These are phyloP conservation scores for Naganishia sp. DNA, from an alignment of 1,284 basidiomycete genomes.

Conservation along the genomic window DNA sequence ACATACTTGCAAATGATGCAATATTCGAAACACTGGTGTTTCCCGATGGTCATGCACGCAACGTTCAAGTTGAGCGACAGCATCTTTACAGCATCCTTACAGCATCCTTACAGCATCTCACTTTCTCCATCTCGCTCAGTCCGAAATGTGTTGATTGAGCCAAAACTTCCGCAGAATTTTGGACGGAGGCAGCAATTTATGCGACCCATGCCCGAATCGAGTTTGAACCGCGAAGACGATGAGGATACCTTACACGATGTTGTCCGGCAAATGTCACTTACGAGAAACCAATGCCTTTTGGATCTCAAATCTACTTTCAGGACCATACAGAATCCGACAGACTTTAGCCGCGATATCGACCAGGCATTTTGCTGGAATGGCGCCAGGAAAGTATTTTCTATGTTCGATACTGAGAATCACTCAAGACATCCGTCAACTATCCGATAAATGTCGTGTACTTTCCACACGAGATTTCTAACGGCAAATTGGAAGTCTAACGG, in stretches of 20 bases:
- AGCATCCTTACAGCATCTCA: conserved; percentile 35
- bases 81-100: conserved; percentile 8
- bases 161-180: conserved; percentile 26
- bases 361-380: conserved; percentile 34
- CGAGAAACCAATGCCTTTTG: conserved; percentile 34
- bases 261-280: neutral
- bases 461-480: neutral
- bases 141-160: conserved; percentile 31
- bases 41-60: conserved; percentile 35
- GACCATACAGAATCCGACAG: conserved; percentile 33
- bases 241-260: conserved; percentile 1
- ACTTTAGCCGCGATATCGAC: conserved; percentile 25
- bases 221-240: conserved; percentile 9
- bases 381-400: neutral
- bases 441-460: too few species aligned
- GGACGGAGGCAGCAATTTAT: conserved; percentile 35
- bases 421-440: too few species aligned
- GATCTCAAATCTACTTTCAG: conserved; percentile 30
- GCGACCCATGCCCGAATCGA: conserved; percentile 33
- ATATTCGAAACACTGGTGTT: conserved; percentile 33
- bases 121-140: conserved; percentile 24
- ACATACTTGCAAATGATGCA: conserved; percentile 25
- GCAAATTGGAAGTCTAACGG: neutral
- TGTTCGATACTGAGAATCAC: neutral
- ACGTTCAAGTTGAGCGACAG: conserved; percentile 31